These are phyloP conservation scores for Trametes villosa DNA, from an alignment of 768 basidiomycete species.

Conservation along the genomic window DNA sequence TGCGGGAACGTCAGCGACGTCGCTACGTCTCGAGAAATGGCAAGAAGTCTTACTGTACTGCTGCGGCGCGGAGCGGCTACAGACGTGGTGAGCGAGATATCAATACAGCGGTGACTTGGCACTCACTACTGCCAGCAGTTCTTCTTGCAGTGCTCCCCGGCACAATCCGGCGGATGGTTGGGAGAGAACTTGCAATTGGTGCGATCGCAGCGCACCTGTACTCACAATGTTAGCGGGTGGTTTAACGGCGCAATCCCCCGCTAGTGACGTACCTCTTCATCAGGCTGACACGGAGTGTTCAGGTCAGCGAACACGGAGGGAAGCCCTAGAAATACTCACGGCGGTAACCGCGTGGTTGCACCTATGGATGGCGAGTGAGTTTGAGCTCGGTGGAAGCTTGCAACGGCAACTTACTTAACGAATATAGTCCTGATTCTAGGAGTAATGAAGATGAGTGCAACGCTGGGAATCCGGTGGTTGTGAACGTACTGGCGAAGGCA, in stretches of 20 bases:
- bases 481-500: constrained; percentile 55
- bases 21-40: constrained; percentile 6
- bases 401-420: constrained; percentile 14
- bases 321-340: constrained; percentile 36
- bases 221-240: background rate
- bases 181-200: constrained; percentile 59
- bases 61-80: constrained; percentile 41
- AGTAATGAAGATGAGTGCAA: constrained; percentile 1
- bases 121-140: constrained; percentile 55
- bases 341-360: constrained; percentile 53
- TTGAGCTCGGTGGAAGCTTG: background rate
- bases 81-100: constrained; percentile 10
- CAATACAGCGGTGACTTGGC: background rate
- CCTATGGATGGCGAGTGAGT: constrained; percentile 23
- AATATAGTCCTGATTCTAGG: constrained; percentile 52
- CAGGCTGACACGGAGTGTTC: constrained; percentile 36
- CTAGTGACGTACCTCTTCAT: constrained; percentile 36
- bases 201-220: constrained; percentile 52
- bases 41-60: constrained; percentile 53
- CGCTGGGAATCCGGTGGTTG: no score
- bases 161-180: constrained; percentile 49
- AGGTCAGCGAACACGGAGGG: background rate
- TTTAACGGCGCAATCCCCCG: background rate
- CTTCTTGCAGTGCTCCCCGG: constrained; percentile 46
- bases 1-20: constrained; percentile 30